Percentiles rank a stretch among this genome's conserved stretches.
These are phyloP conservation scores for Gigaspora rosea DNA, from an alignment of 192 early-diverging fungal genomes.

Conservation along the genomic window DNA sequence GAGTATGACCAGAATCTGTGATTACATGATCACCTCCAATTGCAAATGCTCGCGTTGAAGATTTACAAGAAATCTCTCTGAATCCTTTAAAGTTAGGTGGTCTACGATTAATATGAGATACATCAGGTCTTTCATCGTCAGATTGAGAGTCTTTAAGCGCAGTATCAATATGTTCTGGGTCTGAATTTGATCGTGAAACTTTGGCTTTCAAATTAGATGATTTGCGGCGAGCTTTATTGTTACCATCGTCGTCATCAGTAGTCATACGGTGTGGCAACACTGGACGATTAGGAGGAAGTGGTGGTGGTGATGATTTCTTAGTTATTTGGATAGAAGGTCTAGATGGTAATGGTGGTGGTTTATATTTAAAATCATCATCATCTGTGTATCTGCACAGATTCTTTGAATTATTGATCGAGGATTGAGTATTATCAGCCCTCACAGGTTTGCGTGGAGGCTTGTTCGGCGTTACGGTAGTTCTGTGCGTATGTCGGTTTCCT, in stretches of 20 bases:
- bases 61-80: conserved; percentile 45
- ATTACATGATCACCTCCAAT: conserved; percentile 51
- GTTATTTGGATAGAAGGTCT: neutral
- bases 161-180: conserved; percentile 18
- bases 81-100: conserved; percentile 53
- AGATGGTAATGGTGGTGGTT: neutral
- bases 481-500: neutral
- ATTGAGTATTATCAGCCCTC: neutral
- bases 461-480: neutral
- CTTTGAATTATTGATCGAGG: neutral
- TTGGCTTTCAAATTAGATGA: neutral
- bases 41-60: conserved; percentile 52
- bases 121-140: conserved; percentile 47
- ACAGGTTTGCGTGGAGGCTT: too few species aligned
- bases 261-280: conserved; percentile 29
- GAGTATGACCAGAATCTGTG: conserved; percentile 48
- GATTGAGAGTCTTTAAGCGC: conserved; percentile 6
- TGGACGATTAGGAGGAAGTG: conserved; percentile 34
- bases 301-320: neutral
- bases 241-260: conserved; percentile 18
- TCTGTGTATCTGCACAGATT: neutral
- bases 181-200: conserved; percentile 4
- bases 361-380: neutral
- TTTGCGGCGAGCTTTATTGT: conserved; percentile 21
- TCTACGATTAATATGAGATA: conserved; percentile 55